Percentiles rank a stretch among this genome's conserved stretches.
phyloP scores from a whole-genome alignment of 2,329 filamentous ascomycete species.

The Fusarium sacchari region DNA sequence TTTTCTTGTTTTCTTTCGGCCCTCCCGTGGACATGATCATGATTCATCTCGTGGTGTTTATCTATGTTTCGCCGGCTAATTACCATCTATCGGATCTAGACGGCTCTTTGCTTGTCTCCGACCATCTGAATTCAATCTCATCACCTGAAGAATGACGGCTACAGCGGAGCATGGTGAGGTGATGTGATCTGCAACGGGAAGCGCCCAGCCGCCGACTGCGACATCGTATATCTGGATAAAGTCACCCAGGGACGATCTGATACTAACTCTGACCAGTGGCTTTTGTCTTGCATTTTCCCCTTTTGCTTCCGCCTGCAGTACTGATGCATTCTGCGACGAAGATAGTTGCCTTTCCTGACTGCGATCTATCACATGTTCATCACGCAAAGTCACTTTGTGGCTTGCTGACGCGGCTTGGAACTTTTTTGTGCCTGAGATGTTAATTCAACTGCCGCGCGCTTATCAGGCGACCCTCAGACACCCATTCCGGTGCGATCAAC shows the following conservation, averaged over 20 bases:
- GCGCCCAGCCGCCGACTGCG: constrained; percentile 28
- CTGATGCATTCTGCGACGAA: not conserved
- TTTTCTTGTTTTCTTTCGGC: constrained; percentile 11
- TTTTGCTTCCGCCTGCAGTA: not conserved
- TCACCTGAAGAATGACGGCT: constrained; percentile 8
- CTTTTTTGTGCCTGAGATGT: not conserved
- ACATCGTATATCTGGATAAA: constrained; percentile 26
- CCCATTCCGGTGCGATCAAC: not conserved
- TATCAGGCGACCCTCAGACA: constrained; percentile 4
- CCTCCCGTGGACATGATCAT: constrained; percentile 2
- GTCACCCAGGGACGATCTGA: not conserved
- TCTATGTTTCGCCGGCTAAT: constrained; percentile 15
- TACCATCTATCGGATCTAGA: constrained; percentile 8
- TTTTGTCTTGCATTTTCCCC: not conserved
- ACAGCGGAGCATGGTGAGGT: constrained; percentile 1
- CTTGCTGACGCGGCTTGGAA: constrained; percentile 17
- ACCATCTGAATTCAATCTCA: constrained; percentile 12
- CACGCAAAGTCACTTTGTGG: not conserved
- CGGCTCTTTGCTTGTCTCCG: constrained; percentile 7
- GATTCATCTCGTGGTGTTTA: constrained; percentile 30
- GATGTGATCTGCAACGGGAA: constrained; percentile 27
- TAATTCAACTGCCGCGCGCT: constrained; percentile 36
- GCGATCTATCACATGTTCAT: constrained; percentile 16
- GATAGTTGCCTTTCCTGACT: not conserved
- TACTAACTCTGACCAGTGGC: not conserved